phyloP scores from a whole-genome alignment of 2,329 filamentous ascomycete genomes.

The Orbilia oligospora region DNA sequence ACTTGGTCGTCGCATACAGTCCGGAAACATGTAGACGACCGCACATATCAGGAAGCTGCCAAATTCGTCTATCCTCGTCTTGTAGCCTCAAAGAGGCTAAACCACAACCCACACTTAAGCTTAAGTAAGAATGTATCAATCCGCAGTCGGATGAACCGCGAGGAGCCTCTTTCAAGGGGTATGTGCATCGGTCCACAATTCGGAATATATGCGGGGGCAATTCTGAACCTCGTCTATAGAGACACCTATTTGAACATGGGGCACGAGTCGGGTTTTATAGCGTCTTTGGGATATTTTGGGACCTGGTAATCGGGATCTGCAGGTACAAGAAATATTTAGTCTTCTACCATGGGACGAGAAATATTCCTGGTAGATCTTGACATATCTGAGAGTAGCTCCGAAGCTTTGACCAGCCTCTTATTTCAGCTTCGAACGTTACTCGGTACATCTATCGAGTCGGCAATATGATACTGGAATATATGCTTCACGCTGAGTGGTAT shows the following conservation, averaged over 20 bases:
- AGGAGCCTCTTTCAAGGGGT: neutral
- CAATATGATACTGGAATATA: too few relatives aligned
- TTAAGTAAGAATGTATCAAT: constrained; percentile 31
- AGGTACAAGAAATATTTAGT: constrained; percentile 25
- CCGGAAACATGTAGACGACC: constrained; percentile 24
- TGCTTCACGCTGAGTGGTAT: too few relatives aligned
- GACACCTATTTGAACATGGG: neutral
- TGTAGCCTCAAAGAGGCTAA: constrained; percentile 37
- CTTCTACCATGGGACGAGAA: neutral
- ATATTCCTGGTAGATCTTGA: neutral
- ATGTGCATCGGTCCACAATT: constrained; percentile 17
- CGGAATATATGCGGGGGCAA: constrained; percentile 39
- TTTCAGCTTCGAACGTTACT: too few relatives aligned
- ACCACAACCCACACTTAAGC: constrained; percentile 9
- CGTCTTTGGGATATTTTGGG: constrained; percentile 6
- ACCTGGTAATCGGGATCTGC: constrained; percentile 37
- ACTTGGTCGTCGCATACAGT: constrained; percentile 22
- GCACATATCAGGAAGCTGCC: constrained; percentile 45
- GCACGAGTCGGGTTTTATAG: neutral
- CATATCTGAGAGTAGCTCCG: too few relatives aligned
- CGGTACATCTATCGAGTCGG: neutral
- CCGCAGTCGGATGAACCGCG: constrained; percentile 14
- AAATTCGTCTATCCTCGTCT: constrained; percentile 3
- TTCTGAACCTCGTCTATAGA: neutral
- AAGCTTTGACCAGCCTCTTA: neutral